Conservation (phyloP, 192 early-diverging fungal genomes). For the Backusella liffmaniae region DNA sequence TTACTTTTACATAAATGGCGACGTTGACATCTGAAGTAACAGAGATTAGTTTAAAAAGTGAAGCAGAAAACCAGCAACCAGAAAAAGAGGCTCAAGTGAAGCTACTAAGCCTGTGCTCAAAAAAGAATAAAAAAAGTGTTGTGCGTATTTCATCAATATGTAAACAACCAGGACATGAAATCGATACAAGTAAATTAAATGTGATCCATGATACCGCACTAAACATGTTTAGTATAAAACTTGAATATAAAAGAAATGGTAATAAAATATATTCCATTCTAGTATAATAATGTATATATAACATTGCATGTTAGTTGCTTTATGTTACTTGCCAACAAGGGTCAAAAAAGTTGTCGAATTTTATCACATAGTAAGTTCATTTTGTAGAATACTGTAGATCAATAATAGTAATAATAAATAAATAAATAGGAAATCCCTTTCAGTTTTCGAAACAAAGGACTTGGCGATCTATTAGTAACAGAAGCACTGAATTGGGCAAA, state of each 20-base stretch:
- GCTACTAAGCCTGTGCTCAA: neutral
- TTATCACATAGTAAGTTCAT: neutral
- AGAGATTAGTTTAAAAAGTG: neutral
- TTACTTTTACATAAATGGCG: neutral
- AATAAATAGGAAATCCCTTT: constrained; percentile 19
- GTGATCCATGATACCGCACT: constrained; percentile 12
- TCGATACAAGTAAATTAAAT: neutral
- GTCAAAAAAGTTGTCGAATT: neutral
- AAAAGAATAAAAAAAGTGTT: neutral
- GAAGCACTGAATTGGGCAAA: constrained; percentile 14
- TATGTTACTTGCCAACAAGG: constrained; percentile 17
- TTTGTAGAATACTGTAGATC: neutral
- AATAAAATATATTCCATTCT: neutral
- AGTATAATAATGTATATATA: neutral
- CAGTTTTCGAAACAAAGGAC: constrained; percentile 8
- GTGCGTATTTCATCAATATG: neutral
- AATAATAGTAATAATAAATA: neutral
- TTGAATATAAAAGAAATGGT: neutral
- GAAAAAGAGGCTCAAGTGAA: neutral
- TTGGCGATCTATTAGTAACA: constrained; percentile 15
- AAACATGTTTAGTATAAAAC: constrained; percentile 3
- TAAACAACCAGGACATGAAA: neutral
- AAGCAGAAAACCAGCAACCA: neutral
- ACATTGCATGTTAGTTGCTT: neutral
- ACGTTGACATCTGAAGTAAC: neutral